Conservation (phyloP, 2,329 filamentous ascomycete genomes). For the Didymella segeticola region DNA sequence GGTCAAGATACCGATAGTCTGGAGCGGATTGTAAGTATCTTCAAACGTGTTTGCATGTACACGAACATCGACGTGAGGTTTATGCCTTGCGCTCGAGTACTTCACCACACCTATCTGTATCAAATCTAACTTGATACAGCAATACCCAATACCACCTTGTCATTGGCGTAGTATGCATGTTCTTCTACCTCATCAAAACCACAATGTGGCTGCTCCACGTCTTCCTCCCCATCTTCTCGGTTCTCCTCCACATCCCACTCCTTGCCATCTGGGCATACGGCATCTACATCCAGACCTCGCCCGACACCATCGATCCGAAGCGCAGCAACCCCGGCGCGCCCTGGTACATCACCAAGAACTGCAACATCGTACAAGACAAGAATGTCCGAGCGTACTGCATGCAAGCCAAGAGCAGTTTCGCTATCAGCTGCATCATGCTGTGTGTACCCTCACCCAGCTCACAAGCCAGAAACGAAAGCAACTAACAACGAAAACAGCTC, state of each 20-base stretch:
- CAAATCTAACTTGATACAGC: constrained; percentile 52
- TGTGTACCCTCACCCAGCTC: constrained; percentile 53
- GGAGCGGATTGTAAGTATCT: constrained; percentile 71
- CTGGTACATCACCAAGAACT: constrained; percentile 79
- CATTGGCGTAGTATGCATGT: constrained; percentile 77
- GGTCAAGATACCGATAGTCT: constrained; percentile 70
- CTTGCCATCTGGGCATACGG: constrained; percentile 69
- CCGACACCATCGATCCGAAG: constrained; percentile 72
- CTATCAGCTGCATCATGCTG: constrained; percentile 70
- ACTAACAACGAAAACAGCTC: too few species aligned
- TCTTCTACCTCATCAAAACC: constrained; percentile 75
- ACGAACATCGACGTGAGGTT: neutral
- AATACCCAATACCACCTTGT: constrained; percentile 78
- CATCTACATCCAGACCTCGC: constrained; percentile 73
- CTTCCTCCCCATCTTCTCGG: constrained; percentile 71
- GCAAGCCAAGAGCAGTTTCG: constrained; percentile 73
- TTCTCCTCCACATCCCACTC: constrained; percentile 64
- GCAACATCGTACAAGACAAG: constrained; percentile 64
- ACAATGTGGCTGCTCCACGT: constrained; percentile 74
- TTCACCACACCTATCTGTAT: neutral
- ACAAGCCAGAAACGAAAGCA: too few species aligned
- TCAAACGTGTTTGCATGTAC: neutral
- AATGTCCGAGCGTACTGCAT: constrained; percentile 65
- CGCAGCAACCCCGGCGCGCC: constrained; percentile 68
- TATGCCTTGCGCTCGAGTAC: neutral